phyloP scores from a whole-genome alignment of 345 rosid genomes.

The Hirschfeldia incana region DNA sequence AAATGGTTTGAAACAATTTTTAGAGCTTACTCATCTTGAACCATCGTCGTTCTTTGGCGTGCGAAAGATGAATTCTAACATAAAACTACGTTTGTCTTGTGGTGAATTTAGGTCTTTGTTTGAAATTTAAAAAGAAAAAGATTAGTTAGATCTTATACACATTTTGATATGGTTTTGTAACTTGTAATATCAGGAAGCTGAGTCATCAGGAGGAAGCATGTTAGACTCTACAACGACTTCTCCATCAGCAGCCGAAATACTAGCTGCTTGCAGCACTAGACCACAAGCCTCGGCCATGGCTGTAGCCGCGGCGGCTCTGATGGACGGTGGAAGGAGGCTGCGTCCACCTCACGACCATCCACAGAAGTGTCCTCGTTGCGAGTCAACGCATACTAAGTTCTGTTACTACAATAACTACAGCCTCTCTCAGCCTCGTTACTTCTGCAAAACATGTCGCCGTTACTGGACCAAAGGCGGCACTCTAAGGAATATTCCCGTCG shows the following conservation, averaged over 20 bases:
- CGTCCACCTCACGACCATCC: constrained; percentile 91
- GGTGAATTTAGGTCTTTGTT: background rate
- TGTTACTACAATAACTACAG: constrained; percentile 99
- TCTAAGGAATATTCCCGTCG: constrained; percentile 89
- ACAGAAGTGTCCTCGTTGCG: constrained; percentile 92
- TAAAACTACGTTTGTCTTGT: background rate
- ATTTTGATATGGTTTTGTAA: constrained; percentile 2
- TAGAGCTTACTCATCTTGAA: background rate
- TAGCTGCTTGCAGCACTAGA: constrained; percentile 62
- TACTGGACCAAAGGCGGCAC: constrained; percentile 99
- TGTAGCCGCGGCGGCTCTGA: constrained; percentile 46
- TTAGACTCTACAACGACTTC: constrained; percentile 52
- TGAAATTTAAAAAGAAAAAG: background rate
- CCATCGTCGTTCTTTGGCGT: constrained; percentile 2
- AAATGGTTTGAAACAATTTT: background rate
- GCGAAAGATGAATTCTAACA: background rate
- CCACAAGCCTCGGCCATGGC: constrained; percentile 56
- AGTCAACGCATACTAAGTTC: constrained; percentile 89
- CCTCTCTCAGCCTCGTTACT: constrained; percentile 95
- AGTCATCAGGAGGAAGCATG: constrained; percentile 44
- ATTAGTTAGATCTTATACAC: background rate
- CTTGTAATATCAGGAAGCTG: constrained; percentile 33
- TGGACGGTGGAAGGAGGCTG: constrained; percentile 88
- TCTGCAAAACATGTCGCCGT: constrained; percentile 96
- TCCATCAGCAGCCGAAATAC: constrained; percentile 84